Base-by-base conservation (phyloP, 306 rosid genomes). In the Begonia masoniana region DNA sequence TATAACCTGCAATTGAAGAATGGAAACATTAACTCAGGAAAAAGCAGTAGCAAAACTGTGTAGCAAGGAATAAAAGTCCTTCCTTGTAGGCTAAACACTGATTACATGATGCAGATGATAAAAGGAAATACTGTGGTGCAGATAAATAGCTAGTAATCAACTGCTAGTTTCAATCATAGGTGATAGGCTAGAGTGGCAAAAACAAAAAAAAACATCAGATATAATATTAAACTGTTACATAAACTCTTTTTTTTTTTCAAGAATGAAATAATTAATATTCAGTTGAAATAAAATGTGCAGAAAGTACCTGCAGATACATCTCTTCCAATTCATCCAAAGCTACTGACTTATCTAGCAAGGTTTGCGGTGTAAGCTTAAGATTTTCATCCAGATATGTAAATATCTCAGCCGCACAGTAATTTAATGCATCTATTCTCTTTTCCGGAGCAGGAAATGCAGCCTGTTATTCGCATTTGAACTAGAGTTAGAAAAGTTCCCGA, bases 391-490 rank as follows among this genome's bases (percentile, higher is more conserved):
- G 75, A 83, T 85, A 78, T 50, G 70, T 67, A 68, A 89, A 72
- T 57, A 81, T 74, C 70, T 89, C 95, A 58, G 80, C 55, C 60
- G 91, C 71, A 70, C 95, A 82, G 63, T 82, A 60, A 71, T 80
- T 60, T 66, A 85, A 71, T 76, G 95, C 95, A 74, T 89, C 97
- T 56, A 85, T 65, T 68, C 97, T 75, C 77, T 80, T 89, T 66
- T 85, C 97, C 66, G 76, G 87, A 56, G 85, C 91, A 61, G 94
- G 89, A 73, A 89, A 89, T 60, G 89, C 94, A 19, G 83, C 87
- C 97, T 89, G 76, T 63, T 17, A 57, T 50, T 52, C 47, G 15
- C 60, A 68, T 59, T 59, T 62, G 42, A 56, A 58, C 15, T 45
- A 41, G 15, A 51, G 70, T 65, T 41, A 65, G 60, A 51, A 51